Evolutionary conservation across 352 stramenopile species (phyloP).

Genomic region (Phytopythium ostracodes): DNA sequence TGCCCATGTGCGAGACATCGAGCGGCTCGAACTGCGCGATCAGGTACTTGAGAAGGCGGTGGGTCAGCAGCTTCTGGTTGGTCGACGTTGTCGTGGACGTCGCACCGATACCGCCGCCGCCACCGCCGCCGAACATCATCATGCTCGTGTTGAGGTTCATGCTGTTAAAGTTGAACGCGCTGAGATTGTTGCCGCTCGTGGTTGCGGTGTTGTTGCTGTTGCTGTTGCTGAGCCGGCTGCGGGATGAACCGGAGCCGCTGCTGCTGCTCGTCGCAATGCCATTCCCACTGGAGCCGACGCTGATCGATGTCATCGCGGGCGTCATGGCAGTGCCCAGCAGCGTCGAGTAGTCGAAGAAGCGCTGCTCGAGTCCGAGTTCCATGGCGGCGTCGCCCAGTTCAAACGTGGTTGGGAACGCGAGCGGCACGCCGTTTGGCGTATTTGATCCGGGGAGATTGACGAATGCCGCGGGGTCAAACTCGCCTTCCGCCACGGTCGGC

Average conservation of each 20-base stretch:
- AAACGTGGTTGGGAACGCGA: constrained; percentile 58
- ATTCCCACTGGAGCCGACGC: neutral
- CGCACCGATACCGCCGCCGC: constrained; percentile 9
- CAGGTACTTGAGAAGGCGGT: constrained; percentile 68
- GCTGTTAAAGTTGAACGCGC: constrained; percentile 1
- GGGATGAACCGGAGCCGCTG: constrained; percentile 7
- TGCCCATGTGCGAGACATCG: constrained; percentile 62
- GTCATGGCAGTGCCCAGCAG: constrained; percentile 9
- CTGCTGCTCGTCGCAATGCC: neutral
- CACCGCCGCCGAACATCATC: constrained; percentile 8
- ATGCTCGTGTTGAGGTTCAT: constrained; percentile 5
- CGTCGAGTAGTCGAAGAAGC: constrained; percentile 51
- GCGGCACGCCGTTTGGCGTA: constrained; percentile 15
- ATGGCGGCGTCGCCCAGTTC: constrained; percentile 44
- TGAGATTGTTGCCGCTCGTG: constrained; percentile 4
- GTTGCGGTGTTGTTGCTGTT: constrained; percentile 14
- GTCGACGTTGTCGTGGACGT: constrained; percentile 8
- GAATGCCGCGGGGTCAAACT: constrained; percentile 69
- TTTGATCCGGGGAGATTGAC: constrained; percentile 33
- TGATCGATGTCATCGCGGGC: neutral
- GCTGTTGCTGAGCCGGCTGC: constrained; percentile 22
- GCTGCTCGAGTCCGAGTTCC: constrained; percentile 44
- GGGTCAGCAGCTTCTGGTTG: constrained; percentile 64
- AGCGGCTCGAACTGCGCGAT: constrained; percentile 76
- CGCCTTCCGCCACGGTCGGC: constrained; percentile 11